Percentiles rank a stretch among this genome's conserved stretches.
These are phyloP conservation scores for Colletotrichum nymphaeae DNA, from an alignment of 2,329 filamentous ascomycete species.

Conservation along the genomic window DNA sequence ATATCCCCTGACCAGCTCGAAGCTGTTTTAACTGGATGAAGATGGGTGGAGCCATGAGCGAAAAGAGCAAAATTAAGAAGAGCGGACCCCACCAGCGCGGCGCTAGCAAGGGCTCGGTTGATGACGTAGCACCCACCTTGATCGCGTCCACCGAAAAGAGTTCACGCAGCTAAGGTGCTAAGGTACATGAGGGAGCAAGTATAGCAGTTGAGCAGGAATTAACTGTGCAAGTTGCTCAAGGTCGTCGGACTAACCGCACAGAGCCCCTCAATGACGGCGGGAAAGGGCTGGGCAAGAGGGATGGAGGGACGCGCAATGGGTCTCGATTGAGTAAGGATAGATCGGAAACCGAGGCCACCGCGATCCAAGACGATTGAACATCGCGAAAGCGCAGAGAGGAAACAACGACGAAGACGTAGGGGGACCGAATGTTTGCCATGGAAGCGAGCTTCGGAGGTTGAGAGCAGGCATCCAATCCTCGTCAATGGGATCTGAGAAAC, in stretches of 20 bases:
- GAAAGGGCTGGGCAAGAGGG: conserved; percentile 14
- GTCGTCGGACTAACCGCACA: conserved; percentile 23
- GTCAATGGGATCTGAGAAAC: conserved; percentile 20
- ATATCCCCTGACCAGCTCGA: conserved; percentile 9
- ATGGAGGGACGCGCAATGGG: conserved; percentile 30
- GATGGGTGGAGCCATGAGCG: conserved; percentile 8
- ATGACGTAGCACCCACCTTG: conserved; percentile 34
- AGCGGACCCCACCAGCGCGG: not conserved
- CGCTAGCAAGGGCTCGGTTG: conserved; percentile 24
- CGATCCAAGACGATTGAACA: not conserved
- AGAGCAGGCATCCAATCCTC: not conserved
- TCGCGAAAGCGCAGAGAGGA: not conserved
- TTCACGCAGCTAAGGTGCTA: conserved; percentile 16
- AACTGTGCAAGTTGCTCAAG: not conserved
- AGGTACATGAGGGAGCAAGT: not conserved
- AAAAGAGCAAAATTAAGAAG: conserved; percentile 23
- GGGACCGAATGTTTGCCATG: not conserved
- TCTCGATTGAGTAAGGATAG: conserved; percentile 24
- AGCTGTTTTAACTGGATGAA: conserved; percentile 15
- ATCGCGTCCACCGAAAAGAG: conserved; percentile 10
- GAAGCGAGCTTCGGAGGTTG: conserved; percentile 1
- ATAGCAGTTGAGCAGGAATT: conserved; percentile 7
- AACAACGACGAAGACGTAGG: not conserved
- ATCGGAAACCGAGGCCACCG: conserved; percentile 20
- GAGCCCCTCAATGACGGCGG: conserved; percentile 21